A percentile compares a stretch with the other conserved stretches of the same genome.
Conservation (phyloP, 768 basidiomycete genomes). For the Tubosaeta sp. region DNA sequence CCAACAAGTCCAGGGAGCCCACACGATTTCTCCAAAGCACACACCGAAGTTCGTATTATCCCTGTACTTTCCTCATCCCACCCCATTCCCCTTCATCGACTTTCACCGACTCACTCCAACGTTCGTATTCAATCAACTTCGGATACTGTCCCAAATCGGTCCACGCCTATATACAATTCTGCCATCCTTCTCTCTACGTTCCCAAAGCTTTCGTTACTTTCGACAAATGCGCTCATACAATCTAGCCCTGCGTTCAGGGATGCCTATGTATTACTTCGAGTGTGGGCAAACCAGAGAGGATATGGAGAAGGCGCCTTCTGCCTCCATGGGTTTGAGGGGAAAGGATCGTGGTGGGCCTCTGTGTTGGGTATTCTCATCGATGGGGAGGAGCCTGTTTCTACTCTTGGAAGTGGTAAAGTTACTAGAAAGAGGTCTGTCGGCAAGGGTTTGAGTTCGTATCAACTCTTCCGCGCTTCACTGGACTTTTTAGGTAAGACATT, state of each 20-base stretch:
- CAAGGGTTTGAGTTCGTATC: slow-evolving; percentile 83
- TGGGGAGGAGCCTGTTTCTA: slow-evolving; percentile 55
- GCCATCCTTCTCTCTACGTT: slow-evolving; percentile 51
- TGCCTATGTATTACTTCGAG: slow-evolving; percentile 71
- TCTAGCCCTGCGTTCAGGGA: slow-evolving; percentile 60
- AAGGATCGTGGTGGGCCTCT: slow-evolving; percentile 65
- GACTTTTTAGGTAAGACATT: slow-evolving; percentile 70
- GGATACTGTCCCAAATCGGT: slow-evolving; percentile 21
- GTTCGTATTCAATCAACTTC: slow-evolving; percentile 38
- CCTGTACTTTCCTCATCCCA: slow-evolving; percentile 56
- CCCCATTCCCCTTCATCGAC: slow-evolving; percentile 60
- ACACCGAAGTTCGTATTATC: slow-evolving; percentile 70
- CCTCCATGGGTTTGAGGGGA: slow-evolving; percentile 65
- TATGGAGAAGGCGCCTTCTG: slow-evolving; percentile 60
- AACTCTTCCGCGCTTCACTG: slow-evolving; percentile 79
- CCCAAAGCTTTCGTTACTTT: slow-evolving; percentile 36
- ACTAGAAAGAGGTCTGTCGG: slow-evolving; percentile 58
- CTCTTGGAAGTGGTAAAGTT: slow-evolving; percentile 19
- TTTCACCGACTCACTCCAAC: slow-evolving; percentile 76
- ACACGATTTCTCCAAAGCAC: slow-evolving; percentile 61
- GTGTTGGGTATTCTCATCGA: slow-evolving; percentile 56
- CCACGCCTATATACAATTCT: slow-evolving; percentile 82
- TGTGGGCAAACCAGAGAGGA: slow-evolving; percentile 90
- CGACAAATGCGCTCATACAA: slow-evolving; percentile 48
- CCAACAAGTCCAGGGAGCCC: slow-evolving; percentile 40